phyloP scores from a whole-genome alignment of 441 rosid genomes.

The Euphorbia celastroides region DNA sequence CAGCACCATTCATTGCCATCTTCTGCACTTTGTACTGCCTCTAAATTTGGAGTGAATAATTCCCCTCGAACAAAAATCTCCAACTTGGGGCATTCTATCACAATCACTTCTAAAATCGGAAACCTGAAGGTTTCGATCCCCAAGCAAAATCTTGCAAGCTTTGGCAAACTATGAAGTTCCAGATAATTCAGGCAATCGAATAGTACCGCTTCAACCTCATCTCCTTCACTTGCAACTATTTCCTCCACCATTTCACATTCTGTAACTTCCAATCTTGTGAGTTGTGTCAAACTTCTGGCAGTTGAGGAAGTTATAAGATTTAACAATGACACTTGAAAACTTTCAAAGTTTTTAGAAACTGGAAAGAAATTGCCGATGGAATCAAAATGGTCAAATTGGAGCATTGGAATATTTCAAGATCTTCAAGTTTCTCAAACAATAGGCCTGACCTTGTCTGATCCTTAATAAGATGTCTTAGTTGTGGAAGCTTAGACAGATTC shows the following conservation, averaged over 20 bases:
- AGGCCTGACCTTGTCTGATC: constrained; percentile 8
- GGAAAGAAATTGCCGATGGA: background rate
- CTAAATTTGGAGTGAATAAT: constrained; percentile 11
- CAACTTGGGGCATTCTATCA: constrained; percentile 22
- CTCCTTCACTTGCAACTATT: background rate
- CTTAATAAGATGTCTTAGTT: constrained; percentile 13
- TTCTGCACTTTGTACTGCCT: background rate
- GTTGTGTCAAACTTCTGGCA: constrained; percentile 11
- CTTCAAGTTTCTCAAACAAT: constrained; percentile 15
- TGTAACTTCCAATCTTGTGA: background rate
- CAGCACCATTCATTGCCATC: background rate
- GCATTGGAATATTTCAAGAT: constrained; percentile 13
- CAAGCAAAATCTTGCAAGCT: constrained; percentile 20
- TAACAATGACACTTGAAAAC: constrained; percentile 11
- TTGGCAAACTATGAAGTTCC: constrained; percentile 12
- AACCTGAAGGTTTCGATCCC: constrained; percentile 13
- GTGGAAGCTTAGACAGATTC: constrained; percentile 10
- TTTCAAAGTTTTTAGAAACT: background rate
- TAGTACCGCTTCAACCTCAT: background rate
- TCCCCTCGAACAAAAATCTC: constrained; percentile 12
- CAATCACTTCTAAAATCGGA: constrained; percentile 13
- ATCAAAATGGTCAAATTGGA: constrained; percentile 6
- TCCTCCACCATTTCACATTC: constrained; percentile 10
- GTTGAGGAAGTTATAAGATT: constrained; percentile 13
- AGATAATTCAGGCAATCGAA: constrained; percentile 6